Percentiles rank a stretch among this genome's conserved stretches.
Conservation (phyloP, 2,329 filamentous ascomycete species). For the Plectosphaerella cucumerina region DNA sequence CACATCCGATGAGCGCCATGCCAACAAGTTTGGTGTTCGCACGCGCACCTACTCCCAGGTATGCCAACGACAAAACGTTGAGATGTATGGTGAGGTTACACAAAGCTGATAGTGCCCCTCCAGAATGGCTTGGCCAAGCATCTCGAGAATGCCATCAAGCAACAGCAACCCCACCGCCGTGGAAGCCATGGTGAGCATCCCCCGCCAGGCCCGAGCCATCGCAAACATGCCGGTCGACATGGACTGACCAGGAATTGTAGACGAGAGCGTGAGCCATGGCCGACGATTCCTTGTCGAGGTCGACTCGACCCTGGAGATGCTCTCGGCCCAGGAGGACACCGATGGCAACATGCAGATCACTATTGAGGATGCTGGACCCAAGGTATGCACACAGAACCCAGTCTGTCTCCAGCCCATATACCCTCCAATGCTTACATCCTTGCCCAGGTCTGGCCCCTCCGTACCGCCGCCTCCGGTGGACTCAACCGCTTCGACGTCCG, state of each 20-base stretch:
- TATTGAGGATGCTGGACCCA: slow-evolving; percentile 91
- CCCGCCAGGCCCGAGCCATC: not conserved
- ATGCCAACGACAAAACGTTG: slow-evolving; percentile 8
- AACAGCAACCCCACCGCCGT: slow-evolving; percentile 45
- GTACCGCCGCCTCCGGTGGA: slow-evolving; percentile 81
- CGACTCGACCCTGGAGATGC: slow-evolving; percentile 72
- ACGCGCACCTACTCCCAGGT: slow-evolving; percentile 56
- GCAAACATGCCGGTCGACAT: not conserved
- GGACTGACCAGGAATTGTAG: slow-evolving; percentile 36
- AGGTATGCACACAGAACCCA: slow-evolving; percentile 46
- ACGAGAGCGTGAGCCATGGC: slow-evolving; percentile 57
- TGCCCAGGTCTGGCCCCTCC: slow-evolving; percentile 72
- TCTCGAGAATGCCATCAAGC: slow-evolving; percentile 46
- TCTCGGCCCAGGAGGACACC: slow-evolving; percentile 85
- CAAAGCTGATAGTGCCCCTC: not conserved
- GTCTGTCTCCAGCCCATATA: not conserved
- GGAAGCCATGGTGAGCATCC: slow-evolving; percentile 51
- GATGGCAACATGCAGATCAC: slow-evolving; percentile 96
- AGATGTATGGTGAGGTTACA: not conserved
- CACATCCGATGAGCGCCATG: slow-evolving; percentile 49
- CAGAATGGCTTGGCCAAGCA: slow-evolving; percentile 52
- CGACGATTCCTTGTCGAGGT: slow-evolving; percentile 86
- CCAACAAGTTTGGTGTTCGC: slow-evolving; percentile 42
- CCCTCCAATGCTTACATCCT: slow-evolving; percentile 9
- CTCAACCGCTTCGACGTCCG: slow-evolving; percentile 86